Evolutionary conservation across 2,329 filamentous ascomycete genomes (phyloP).

Genomic region (Botrytis hyacinthi): DNA sequence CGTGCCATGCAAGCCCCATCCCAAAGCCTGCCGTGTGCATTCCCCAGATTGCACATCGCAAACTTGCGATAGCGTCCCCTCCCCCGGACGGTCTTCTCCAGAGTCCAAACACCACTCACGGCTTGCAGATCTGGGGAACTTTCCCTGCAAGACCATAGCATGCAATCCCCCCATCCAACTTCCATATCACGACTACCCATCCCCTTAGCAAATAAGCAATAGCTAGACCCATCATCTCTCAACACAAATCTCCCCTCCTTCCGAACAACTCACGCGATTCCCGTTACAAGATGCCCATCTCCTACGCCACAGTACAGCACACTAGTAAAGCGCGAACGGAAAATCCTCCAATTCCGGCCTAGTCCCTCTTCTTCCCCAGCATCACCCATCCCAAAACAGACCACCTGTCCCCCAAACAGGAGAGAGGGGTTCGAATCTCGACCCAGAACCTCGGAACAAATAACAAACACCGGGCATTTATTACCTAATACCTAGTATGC

Average conservation of each 20-base stretch:
- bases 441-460: not conserved
- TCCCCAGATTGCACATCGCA: not conserved
- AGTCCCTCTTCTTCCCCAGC: not conserved
- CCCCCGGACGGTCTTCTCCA: not conserved
- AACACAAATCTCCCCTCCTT: not conserved
- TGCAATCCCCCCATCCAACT: not conserved
- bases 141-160: not conserved
- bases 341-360: not conserved
- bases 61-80: not conserved
- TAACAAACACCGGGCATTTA: not conserved
- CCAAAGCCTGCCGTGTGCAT: not conserved
- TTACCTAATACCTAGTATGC: not conserved
- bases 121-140: not conserved
- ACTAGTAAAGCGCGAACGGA: not conserved
- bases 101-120: not conserved
- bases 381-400: not conserved
- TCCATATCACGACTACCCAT: not conserved
- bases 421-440: not conserved
- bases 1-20: not conserved
- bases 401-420: not conserved
- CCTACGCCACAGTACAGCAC: not conserved
- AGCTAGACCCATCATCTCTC: not conserved
- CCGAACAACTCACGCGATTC: not conserved
- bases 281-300: not conserved
- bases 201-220: not conserved